These are phyloP conservation scores for Kurtzmaniella natalensis DNA, from an alignment of 1,139 yeast genomes.

Conservation along the genomic window DNA sequence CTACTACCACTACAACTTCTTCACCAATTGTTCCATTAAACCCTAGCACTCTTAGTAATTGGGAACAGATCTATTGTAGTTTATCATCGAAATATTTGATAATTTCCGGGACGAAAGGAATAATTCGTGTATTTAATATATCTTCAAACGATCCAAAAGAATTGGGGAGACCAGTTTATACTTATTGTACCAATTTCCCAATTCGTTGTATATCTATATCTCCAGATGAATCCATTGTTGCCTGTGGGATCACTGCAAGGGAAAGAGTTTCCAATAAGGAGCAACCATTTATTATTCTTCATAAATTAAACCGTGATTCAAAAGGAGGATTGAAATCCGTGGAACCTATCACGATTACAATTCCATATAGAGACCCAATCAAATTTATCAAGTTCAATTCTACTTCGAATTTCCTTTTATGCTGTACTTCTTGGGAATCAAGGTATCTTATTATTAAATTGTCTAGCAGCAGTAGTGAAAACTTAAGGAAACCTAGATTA, in stretches of 20 bases:
- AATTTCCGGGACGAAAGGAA: conserved; percentile 72
- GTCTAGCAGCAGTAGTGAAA: conserved; percentile 31
- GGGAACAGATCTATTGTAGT: conserved; percentile 69
- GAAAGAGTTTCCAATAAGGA: conserved; percentile 67
- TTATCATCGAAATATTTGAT: conserved; percentile 58
- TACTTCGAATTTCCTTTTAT: conserved; percentile 65
- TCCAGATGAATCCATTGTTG: conserved; percentile 59
- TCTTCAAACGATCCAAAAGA: conserved; percentile 26
- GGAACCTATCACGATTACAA: conserved; percentile 66
- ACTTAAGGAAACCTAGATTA: conserved; percentile 58
- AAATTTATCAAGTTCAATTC: conserved; percentile 67
- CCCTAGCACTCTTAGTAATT: conserved; percentile 33
- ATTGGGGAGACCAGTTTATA: conserved; percentile 62
- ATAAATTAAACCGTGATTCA: conserved; percentile 34
- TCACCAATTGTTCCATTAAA: too few species aligned
- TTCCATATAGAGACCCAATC: conserved; percentile 84
- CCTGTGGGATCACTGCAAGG: conserved; percentile 79
- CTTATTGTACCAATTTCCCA: conserved; percentile 68
- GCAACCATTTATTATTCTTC: conserved; percentile 75
- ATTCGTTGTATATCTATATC: conserved; percentile 75
- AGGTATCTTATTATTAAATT: conserved; percentile 73
- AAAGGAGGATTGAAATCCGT: conserved; percentile 23
- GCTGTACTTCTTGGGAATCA: conserved; percentile 82
- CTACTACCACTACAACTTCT: background rate
- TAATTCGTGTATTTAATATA: conserved; percentile 61